phyloP scores from a whole-genome alignment of 805 yeast genomes.

The Barnettozyma populi region DNA sequence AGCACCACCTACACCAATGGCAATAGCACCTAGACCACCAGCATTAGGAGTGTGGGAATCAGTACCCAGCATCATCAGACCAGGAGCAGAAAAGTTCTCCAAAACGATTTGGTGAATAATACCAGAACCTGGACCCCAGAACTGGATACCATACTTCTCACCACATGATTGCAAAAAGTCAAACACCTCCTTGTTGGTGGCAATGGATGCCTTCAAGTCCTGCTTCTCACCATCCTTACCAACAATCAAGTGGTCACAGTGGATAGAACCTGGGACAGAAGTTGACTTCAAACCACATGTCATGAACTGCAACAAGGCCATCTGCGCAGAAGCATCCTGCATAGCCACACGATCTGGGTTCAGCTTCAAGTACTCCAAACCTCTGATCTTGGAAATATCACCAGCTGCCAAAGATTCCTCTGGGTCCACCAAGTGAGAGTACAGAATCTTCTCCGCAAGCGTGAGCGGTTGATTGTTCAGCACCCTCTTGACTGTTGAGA shows the following conservation, averaged over 20 bases:
- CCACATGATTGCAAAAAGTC: slow-evolving; percentile 92
- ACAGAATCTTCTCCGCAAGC: slow-evolving; percentile 88
- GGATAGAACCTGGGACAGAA: slow-evolving; percentile 92
- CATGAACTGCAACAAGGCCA: slow-evolving; percentile 98
- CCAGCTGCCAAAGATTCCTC: slow-evolving; percentile 67
- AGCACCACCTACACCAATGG: slow-evolving; percentile 99
- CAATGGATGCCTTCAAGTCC: slow-evolving; percentile 77
- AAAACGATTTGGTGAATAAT: slow-evolving; percentile 96
- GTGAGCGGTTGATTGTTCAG: slow-evolving; percentile 76
- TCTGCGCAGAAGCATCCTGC: slow-evolving; percentile 99
- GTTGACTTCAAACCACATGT: slow-evolving; percentile 87
- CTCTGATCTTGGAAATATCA: slow-evolving; percentile 58
- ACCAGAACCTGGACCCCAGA: slow-evolving; percentile 99
- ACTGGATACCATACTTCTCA: slow-evolving; percentile 91
- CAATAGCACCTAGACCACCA: slow-evolving; percentile 97
- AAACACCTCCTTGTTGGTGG: slow-evolving; percentile 89
- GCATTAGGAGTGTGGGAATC: slow-evolving; percentile 99
- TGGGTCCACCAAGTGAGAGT: slow-evolving; percentile 87
- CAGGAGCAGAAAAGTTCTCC: slow-evolving; percentile 96
- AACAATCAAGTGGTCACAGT: slow-evolving; percentile 96
- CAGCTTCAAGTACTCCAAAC: slow-evolving; percentile 83
- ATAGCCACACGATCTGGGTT: slow-evolving; percentile 98
- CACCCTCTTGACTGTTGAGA: slow-evolving; percentile 57
- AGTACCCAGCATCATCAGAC: slow-evolving; percentile 94
- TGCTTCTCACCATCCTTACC: slow-evolving; percentile 89